A percentile compares a stretch with the other conserved stretches of the same genome.
These are phyloP conservation scores for Cordyceps pruinosa DNA, from an alignment of 2,329 filamentous ascomycete genomes.

Conservation along the genomic window DNA sequence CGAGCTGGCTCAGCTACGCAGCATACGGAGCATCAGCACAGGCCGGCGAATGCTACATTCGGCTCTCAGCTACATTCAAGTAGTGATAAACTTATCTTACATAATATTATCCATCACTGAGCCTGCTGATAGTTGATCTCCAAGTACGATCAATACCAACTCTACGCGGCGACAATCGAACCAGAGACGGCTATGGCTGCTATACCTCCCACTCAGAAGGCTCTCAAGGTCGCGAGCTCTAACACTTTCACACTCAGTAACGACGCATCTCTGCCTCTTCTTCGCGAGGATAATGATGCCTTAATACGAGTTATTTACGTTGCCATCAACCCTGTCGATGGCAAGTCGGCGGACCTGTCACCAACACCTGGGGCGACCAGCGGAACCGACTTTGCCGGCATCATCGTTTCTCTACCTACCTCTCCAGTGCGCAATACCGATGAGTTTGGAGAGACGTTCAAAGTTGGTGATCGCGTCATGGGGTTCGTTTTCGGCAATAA, in stretches of 20 bases:
- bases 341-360: slow-evolving; percentile 3
- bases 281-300: neutral
- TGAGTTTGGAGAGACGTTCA: neutral
- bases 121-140: no score
- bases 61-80: no score
- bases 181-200: neutral
- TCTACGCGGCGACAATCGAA: no score
- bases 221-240: neutral
- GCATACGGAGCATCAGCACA: no score
- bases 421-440: neutral
- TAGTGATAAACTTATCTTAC: no score
- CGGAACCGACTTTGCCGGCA: neutral
- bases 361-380: neutral
- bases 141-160: neutral
- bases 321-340: slow-evolving; percentile 7
- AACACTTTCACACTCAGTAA: neutral
- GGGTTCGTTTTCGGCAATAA: neutral
- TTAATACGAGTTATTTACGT: neutral
- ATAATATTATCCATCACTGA: no score
- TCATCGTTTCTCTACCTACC: neutral
- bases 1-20: no score
- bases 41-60: no score
- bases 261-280: neutral
- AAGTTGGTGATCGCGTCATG: slow-evolving; percentile 5
- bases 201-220: neutral